These are phyloP conservation scores for Aegilops sharonensis DNA, from an alignment of 176 grass and related monocot genomes.

Conservation along the genomic window DNA sequence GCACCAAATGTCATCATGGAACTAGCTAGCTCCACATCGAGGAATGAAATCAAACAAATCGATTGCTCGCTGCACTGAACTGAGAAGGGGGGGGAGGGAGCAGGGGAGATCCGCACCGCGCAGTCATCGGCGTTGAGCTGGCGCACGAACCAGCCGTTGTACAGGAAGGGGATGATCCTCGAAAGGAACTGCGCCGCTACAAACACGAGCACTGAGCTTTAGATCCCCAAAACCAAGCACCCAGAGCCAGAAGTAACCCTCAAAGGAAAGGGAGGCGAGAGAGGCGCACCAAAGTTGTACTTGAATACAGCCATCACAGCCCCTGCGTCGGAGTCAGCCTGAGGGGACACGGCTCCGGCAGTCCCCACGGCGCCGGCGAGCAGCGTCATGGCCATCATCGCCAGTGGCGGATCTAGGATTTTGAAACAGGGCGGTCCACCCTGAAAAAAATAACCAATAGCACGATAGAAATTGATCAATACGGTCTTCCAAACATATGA, in stretches of 20 bases:
- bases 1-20: not conserved
- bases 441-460: too few species aligned
- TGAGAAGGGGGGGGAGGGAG: not conserved
- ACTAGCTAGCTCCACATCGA: not conserved
- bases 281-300: constrained; percentile 72
- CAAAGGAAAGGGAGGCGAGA: not conserved
- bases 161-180: constrained; percentile 81
- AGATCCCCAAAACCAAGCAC: not conserved
- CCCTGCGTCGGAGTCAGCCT: constrained; percentile 2
- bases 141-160: constrained; percentile 93
- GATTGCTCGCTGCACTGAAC: not conserved
- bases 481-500: too few species aligned
- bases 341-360: not conserved
- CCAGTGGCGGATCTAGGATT: too few species aligned
- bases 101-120: constrained; percentile 48
- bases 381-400: not conserved
- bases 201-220: not conserved
- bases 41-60: constrained; percentile 4
- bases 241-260: not conserved
- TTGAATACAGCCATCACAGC: constrained; percentile 75
- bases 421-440: too few species aligned
- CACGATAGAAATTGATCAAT: too few species aligned
- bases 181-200: constrained; percentile 90
- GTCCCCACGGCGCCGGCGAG: constrained; percentile 13
- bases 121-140: constrained; percentile 71